phyloP scores from a whole-genome alignment of 192 early-diverging fungal species.

The Gonapodya sp. region DNA sequence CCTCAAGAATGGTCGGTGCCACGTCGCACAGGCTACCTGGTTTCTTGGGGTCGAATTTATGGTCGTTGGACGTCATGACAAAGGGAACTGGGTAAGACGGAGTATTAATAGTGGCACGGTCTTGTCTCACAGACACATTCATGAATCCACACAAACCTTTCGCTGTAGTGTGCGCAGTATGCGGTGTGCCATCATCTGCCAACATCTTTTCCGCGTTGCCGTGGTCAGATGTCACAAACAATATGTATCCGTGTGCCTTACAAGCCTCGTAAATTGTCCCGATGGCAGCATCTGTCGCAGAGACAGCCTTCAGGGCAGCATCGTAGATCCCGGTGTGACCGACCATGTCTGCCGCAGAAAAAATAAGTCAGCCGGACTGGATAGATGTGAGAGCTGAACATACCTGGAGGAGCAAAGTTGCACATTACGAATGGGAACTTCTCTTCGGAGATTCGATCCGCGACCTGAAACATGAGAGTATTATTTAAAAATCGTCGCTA shows the following conservation, averaged over 20 bases:
- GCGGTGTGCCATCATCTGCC: slow-evolving; percentile 73
- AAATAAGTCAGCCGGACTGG: slow-evolving; percentile 20
- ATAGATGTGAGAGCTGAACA: too few species aligned
- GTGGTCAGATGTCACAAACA: slow-evolving; percentile 97
- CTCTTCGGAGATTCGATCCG: slow-evolving; percentile 59
- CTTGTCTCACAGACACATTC: not conserved
- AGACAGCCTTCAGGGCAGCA: slow-evolving; percentile 81
- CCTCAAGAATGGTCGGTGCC: slow-evolving; percentile 85
- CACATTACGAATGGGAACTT: slow-evolving; percentile 95
- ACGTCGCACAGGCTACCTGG: slow-evolving; percentile 87
- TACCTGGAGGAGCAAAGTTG: slow-evolving; percentile 98
- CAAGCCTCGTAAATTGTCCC: slow-evolving; percentile 90
- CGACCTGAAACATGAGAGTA: slow-evolving; percentile 32
- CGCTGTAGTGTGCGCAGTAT: slow-evolving; percentile 92
- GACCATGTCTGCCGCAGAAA: slow-evolving; percentile 26
- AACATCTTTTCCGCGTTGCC: slow-evolving; percentile 99
- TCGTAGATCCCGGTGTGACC: slow-evolving; percentile 97
- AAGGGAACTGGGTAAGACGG: slow-evolving; percentile 79
- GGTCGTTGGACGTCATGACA: slow-evolving; percentile 60
- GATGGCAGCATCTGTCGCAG: slow-evolving; percentile 90
- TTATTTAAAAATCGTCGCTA: not conserved
- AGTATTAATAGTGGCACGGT: slow-evolving; percentile 14
- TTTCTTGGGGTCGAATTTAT: slow-evolving; percentile 38
- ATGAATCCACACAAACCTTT: slow-evolving; percentile 19
- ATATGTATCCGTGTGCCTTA: slow-evolving; percentile 70